These are phyloP conservation scores for Apophysomyces elegans DNA, from an alignment of 371 early-diverging fungal genomes.

Conservation along the genomic window DNA sequence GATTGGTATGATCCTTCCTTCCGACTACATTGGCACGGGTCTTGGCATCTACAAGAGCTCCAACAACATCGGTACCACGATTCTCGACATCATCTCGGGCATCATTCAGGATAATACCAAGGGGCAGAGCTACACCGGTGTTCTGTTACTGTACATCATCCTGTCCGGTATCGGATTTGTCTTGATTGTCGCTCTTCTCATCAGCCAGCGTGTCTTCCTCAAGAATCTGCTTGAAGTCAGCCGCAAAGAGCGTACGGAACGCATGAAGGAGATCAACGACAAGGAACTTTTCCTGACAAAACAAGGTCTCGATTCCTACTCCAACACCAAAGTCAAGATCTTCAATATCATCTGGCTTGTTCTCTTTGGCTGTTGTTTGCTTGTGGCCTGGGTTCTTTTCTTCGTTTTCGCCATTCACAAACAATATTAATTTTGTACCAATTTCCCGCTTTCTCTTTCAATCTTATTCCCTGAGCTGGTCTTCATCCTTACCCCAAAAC, in stretches of 20 bases:
- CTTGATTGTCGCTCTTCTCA: slow-evolving; percentile 24
- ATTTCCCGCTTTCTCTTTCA: neutral
- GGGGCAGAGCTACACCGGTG: slow-evolving; percentile 30
- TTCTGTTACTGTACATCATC: slow-evolving; percentile 21
- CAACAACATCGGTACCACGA: slow-evolving; percentile 36
- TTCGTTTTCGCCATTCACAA: slow-evolving; percentile 23
- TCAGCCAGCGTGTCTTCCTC: slow-evolving; percentile 24
- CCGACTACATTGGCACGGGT: slow-evolving; percentile 42
- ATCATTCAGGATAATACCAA: slow-evolving; percentile 34
- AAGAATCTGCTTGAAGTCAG: slow-evolving; percentile 30
- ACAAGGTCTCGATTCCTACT: slow-evolving; percentile 30
- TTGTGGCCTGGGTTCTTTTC: slow-evolving; percentile 28
- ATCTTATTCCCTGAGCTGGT: slow-evolving; percentile 2
- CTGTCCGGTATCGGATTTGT: slow-evolving; percentile 32
- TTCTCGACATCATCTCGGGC: slow-evolving; percentile 38
- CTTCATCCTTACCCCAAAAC: neutral
- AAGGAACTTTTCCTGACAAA: slow-evolving; percentile 25
- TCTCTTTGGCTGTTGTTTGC: slow-evolving; percentile 19
- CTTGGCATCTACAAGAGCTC: slow-evolving; percentile 41
- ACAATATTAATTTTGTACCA: neutral
- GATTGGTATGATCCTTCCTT: slow-evolving; percentile 33
- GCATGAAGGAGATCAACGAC: slow-evolving; percentile 37
- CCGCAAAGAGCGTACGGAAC: slow-evolving; percentile 23
- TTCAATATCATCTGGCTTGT: slow-evolving; percentile 24
- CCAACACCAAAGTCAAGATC: slow-evolving; percentile 11